A percentile compares a stretch with the other conserved stretches of the same genome.
These are phyloP conservation scores for Globisporangium lucens DNA, from an alignment of 352 stramenopile species.

Conservation along the genomic window DNA sequence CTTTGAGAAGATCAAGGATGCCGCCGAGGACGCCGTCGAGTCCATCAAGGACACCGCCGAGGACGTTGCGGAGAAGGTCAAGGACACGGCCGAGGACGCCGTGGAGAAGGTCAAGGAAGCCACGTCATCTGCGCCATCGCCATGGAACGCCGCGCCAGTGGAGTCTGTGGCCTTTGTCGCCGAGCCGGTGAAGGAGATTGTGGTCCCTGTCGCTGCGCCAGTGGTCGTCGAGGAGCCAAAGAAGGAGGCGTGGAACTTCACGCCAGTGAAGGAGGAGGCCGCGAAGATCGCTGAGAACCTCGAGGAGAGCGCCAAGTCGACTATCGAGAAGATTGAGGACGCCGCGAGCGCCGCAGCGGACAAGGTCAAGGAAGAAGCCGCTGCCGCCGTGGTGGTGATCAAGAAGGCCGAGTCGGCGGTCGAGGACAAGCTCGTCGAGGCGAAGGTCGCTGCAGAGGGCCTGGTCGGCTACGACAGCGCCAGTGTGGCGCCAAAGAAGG, in stretches of 20 bases:
- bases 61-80: conserved; percentile 17
- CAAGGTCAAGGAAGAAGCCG: conserved; percentile 26
- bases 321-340: conserved; percentile 15
- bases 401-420: conserved; percentile 24
- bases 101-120: conserved; percentile 15
- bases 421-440: conserved; percentile 31
- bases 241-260: conserved; percentile 29
- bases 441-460: conserved; percentile 47
- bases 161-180: conserved; percentile 14
- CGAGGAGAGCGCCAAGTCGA: conserved; percentile 16
- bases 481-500: conserved; percentile 52
- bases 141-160: conserved; percentile 20
- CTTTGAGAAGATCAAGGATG: conserved; percentile 14
- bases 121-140: conserved; percentile 14
- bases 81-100: conserved; percentile 13
- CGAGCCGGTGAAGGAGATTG: conserved; percentile 22
- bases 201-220: conserved; percentile 7
- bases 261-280: conserved; percentile 25
- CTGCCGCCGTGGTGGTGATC: conserved; percentile 14
- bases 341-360: conserved; percentile 5
- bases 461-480: conserved; percentile 72
- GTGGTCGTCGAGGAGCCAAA: conserved; percentile 17
- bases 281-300: conserved; percentile 23
- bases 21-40: conserved; percentile 13
- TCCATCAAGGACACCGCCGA: conserved; percentile 14